These are phyloP conservation scores for Mycena venus DNA, from an alignment of 768 basidiomycete species.

Conservation along the genomic window DNA sequence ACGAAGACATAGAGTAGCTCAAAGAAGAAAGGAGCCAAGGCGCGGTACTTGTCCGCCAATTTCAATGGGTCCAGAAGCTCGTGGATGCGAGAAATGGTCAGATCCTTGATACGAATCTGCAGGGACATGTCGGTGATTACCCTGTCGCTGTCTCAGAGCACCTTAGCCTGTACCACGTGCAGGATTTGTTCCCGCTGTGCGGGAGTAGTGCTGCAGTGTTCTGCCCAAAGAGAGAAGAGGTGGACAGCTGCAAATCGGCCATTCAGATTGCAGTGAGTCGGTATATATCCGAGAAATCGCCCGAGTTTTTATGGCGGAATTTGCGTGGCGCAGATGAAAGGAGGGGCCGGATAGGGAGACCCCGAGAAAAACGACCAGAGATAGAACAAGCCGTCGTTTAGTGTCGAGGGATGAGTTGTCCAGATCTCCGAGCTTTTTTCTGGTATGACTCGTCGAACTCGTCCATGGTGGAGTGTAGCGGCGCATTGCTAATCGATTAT, in stretches of 20 bases:
- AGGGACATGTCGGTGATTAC: background rate
- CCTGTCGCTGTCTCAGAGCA: background rate
- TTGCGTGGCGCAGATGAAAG: background rate
- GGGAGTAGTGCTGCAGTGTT: background rate
- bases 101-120: background rate
- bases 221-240: background rate
- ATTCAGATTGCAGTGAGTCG: background rate
- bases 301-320: background rate
- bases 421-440: background rate
- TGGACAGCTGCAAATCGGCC: background rate
- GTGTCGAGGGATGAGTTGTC: background rate
- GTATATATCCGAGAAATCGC: background rate
- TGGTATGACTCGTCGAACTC: slow-evolving; percentile 5
- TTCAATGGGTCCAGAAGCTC: background rate
- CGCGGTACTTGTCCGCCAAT: background rate
- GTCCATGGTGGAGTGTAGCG: background rate
- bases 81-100: background rate
- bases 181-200: background rate
- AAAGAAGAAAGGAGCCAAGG: slow-evolving; percentile 28
- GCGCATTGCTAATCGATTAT: background rate
- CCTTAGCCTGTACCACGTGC: background rate
- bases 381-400: background rate
- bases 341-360: background rate
- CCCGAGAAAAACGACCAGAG: background rate
- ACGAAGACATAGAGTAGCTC: slow-evolving; percentile 27